Base-by-base conservation (phyloP, 2,329 filamentous ascomycete genomes). In the Fusarium kyushuense region DNA sequence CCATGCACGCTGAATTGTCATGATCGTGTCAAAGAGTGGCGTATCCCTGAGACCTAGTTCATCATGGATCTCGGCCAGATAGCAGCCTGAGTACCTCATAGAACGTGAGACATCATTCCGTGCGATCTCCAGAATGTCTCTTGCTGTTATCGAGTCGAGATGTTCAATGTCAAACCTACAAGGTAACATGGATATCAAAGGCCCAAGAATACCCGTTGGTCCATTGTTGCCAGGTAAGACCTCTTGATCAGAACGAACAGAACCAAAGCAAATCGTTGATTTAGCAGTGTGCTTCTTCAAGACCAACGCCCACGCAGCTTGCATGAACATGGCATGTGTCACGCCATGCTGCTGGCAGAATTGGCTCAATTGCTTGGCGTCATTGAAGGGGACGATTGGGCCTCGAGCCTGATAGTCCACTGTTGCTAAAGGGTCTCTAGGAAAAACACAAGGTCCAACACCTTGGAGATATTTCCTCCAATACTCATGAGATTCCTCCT, bases 191-290 rank as follows among this genome's bases (percentile, higher is more conserved):
- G 43, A 46, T 4, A 46, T 46, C 29, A 46, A 23, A 17, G 43
- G 43, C 9, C 43, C 43, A 19, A 46, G 29, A 8, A 46, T 46
- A 46, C 33, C 29, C 23, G 43, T 4, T 27, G 19, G n/a, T 6
- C 32, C 7, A 13, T 17, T 65, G 6, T 70, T 69, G 30, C 82
- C 23, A 14, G 43, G 43, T 8, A 46, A 5, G 6, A 33, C 43
- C 16, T 46, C 43, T 21, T 46, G 76, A 11, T 82, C 82, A 4
- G 80, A 80, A 2, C 83, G 69, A 0, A 80, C 82, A 53, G 78
- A 77, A 1, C 82, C 82, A 55, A 83, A 83, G 19, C 27, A 23
- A 21, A 52, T n/a, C 5, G 29, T 46, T 23, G 43, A 23, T 11
- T 46, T 32, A 3, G 5, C 29, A 19, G 43, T 46, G 19, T 33